These are phyloP conservation scores for Cenococcum geophilum DNA, from an alignment of 495 filamentous ascomycete genomes.

Conservation along the genomic window DNA sequence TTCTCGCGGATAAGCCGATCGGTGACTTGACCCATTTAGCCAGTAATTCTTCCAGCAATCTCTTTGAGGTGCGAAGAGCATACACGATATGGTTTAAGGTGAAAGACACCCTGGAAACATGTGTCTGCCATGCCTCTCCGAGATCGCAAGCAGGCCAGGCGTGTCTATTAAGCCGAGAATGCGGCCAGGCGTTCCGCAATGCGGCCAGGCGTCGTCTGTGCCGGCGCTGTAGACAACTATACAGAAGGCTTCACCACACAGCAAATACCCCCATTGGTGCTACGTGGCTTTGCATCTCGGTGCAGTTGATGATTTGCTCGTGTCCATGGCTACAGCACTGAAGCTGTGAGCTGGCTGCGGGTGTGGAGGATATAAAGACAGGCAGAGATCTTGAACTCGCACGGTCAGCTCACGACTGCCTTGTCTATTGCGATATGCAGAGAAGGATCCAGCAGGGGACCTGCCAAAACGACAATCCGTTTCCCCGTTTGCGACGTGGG, in stretches of 20 bases:
- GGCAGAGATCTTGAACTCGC: neutral
- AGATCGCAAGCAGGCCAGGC: neutral
- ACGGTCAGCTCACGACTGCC: neutral
- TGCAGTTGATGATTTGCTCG: conserved; percentile 2
- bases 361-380: neutral
- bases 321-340: neutral
- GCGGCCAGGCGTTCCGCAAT: neutral
- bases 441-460: neutral
- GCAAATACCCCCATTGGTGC: conserved; percentile 2
- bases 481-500: neutral
- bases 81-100: no score
- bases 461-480: neutral
- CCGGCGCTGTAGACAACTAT: neutral
- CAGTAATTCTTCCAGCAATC: neutral
- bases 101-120: no score
- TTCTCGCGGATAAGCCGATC: neutral
- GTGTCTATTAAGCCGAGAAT: neutral
- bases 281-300: conserved; percentile 5
- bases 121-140: neutral
- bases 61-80: neutral
- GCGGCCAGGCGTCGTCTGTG: neutral
- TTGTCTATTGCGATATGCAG: neutral
- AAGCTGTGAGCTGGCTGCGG: neutral
- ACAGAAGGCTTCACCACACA: neutral
- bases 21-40: neutral